Percentiles rank a stretch among this genome's conserved stretches.
phyloP scores from a whole-genome alignment of 169 alveolate species.

The Condylostoma magnum region DNA sequence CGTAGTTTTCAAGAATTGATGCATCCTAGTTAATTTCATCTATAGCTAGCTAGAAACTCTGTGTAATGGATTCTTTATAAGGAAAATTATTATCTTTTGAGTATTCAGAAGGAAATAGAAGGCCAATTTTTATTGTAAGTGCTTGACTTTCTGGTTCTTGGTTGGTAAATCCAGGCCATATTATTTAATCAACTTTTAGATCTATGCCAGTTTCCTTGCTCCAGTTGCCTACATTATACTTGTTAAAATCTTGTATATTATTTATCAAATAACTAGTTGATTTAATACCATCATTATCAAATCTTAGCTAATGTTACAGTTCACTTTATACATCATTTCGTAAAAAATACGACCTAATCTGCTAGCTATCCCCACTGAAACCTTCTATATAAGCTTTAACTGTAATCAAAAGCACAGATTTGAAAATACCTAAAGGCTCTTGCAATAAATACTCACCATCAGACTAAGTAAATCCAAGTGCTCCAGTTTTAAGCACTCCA shows the following conservation, averaged over 20 bases:
- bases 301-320: background rate
- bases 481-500: conserved; percentile 34
- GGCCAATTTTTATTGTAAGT: conserved; percentile 3
- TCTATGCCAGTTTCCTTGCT: background rate
- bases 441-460: background rate
- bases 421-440: conserved; percentile 19
- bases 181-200: background rate
- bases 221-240: conserved; percentile 9
- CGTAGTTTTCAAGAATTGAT: background rate
- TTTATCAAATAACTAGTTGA: background rate
- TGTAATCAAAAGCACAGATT: background rate
- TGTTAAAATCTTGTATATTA: background rate
- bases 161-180: conserved; percentile 23
- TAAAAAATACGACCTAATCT: background rate
- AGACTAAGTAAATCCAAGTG: conserved; percentile 9
- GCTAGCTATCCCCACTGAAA: background rate
- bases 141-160: conserved; percentile 11
- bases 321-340: background rate
- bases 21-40: background rate
- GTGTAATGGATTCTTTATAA: background rate
- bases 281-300: conserved; percentile 12
- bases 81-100: background rate
- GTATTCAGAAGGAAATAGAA: background rate
- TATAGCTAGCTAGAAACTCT: conserved; percentile 20
- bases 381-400: background rate